Base-by-base conservation (phyloP, 495 filamentous ascomycete genomes). In the Astrocystis sublimbata region DNA sequence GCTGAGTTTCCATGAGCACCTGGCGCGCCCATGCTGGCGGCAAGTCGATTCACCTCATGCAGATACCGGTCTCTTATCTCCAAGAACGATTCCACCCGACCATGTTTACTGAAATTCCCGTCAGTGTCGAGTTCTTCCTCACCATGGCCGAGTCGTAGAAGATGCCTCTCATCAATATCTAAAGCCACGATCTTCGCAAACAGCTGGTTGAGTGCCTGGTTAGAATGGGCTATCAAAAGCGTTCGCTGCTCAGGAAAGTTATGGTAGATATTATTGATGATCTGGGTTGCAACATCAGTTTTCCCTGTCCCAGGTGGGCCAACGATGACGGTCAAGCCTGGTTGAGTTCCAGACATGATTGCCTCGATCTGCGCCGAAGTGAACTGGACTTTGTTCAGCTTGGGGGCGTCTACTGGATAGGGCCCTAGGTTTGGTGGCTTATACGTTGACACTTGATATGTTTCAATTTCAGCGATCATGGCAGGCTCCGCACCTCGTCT, bases 261-360 rank as follows among this genome's bases (percentile, higher is more conserved):
- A 78, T 97, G 96, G 73, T 98, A 99, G 55, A 99, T 89, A 71
- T 97, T 97, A 81, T 91, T 96, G 76, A 99, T 98, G 65, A 98
- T 96, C 73, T 99, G 94, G 3, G 93, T 97, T 26, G 92, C 92
- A 58, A 99, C 96, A 75, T 99, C 94, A 28, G 94, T 99, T 78
- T 99, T 99, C 60, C 94, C 94, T 3, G 94, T 99, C 13, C 94
- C 94, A 8, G 94, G 94, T 41, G 94, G 94, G 0, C 94, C 94
- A 58, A 98, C 92, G 61, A 99, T 90, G 63, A 99, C 85, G 10
- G 93, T 97, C 46, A 99, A 83, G 12, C 94, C 94, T 15, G 94
- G 96, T 66, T 99, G 96, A 24, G 89, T 94, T 19, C 94, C 94
- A 35, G 94, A 97, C 41, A 87, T 83, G 62, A 99, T 97, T 42